Base-by-base conservation (phyloP, 768 basidiomycete species). In the Chalciporus sphaerocephalus region DNA sequence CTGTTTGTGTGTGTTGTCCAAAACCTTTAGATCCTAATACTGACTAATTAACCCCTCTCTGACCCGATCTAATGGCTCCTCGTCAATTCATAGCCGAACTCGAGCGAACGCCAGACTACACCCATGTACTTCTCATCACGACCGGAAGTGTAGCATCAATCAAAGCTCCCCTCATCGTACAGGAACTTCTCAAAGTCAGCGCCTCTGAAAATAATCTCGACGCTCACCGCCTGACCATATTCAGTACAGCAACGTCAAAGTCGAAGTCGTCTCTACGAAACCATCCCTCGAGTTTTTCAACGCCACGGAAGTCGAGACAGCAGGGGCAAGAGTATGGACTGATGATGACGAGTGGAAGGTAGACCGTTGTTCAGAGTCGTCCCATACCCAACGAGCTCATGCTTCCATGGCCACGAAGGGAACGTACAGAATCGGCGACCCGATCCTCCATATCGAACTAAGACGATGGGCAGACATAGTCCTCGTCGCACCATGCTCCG, bases 81-180 rank as follows among this genome's bases (percentile, higher is more conserved):
- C 48, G 42, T 15, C 56, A 56, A 37, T 65, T 66, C 51, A 6
- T 61, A 30, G 53, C 62, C 17, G 58, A 64, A 39, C 47, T 50
- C 37, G 64, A 67, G 25, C 64, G 66, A 1, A 3, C n/a, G 0
- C 44, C 49, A 2, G 41, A 62, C 40, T 42, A 64, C 51, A 44
- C 50, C 1, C 86, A 94, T 59, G 80, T 96, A 35, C 66, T 97
- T 4, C 73, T 98, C 30, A 82, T 97, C 48, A 84, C 87, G 0
- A 90, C 92, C 0, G 94, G 95, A n/a, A 93, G 90, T 58, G 95
- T 99, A 8, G 94, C 95, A 0, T 92, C 92, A 41, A 80, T 98
- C 60, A 98, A 97, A 59, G 84, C 84, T 2, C 92, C 94, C 4
- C 74, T 96, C 42, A 96, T 99, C 47, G 89, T 91, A 16, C 65